Base-by-base conservation (phyloP, 1,284 basidiomycete genomes). In the Ceratorhiza oryzae-sativae region DNA sequence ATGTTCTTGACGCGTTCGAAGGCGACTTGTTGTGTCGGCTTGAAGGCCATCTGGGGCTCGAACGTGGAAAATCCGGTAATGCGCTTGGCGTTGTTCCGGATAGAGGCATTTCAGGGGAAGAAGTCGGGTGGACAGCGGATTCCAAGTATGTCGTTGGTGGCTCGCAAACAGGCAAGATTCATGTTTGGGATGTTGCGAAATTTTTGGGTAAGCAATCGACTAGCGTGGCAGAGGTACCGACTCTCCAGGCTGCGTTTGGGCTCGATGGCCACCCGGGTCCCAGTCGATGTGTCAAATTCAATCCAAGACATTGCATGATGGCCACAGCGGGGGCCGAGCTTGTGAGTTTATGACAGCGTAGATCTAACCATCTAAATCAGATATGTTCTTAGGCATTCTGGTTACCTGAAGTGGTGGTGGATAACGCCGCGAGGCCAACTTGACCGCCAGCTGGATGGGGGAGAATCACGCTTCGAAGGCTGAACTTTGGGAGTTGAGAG, bases 111-210 rank as follows among this genome's bases (percentile, higher is more conserved):
- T 95, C 93, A 75, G 93, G 94, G 10, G 94, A 97, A 79, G 96
- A 97, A 81, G 90, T 95, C 1, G 87, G 86, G 18, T 98, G 94
- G 93, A 95, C 93, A 1, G 92, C 94, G 0, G 95, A 98, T 79
- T 94, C 93, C 79, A 91, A 91, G 77, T 98, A 87, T 77, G 85
- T 97, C 27, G 79, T 97, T 2, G 86, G 90, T 61, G 93, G 93
- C 34, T 94, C 93, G 71, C 84, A 92, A 45, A 89, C 95, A 77
- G 95, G 94, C 53, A 88, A 87, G 76, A 83, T 96, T 12, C 81
- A 86, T 56, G 82, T 95, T 18, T 97, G 94, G 94, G 93, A 96
- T 70, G 75, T 83, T 10, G 51, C 56, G 3, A 75, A 77, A 80
- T 89, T 30, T 59, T 72, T 27, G 73, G 74, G 45, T 20, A 73